Percentiles rank a stretch among this genome's conserved stretches.
phyloP scores from a whole-genome alignment of 768 basidiomycete genomes.

The Sarcodon aspratus region DNA sequence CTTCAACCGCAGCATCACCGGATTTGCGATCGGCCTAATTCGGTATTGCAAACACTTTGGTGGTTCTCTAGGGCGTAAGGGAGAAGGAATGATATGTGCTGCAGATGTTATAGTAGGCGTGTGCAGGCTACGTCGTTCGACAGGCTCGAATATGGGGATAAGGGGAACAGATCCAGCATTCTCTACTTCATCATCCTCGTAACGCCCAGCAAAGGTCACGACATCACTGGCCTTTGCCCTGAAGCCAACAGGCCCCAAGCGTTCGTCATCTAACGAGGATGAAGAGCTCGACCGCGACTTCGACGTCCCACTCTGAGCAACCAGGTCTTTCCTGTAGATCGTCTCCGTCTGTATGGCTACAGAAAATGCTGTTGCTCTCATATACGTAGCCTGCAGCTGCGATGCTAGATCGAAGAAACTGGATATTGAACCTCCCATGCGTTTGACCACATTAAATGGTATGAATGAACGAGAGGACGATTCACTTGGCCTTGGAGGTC shows the following conservation, averaged over 20 bases:
- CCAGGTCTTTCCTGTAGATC: constrained; percentile 8
- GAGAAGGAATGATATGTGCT: not conserved
- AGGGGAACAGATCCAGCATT: too few relatives aligned
- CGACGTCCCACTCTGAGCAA: too few relatives aligned
- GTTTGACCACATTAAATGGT: too few relatives aligned
- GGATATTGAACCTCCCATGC: constrained; percentile 16
- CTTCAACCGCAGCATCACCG: constrained; percentile 42
- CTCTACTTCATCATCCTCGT: too few relatives aligned
- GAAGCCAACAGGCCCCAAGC: too few relatives aligned
- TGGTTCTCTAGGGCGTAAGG: not conserved
- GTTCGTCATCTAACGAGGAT: too few relatives aligned
- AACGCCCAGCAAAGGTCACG: not conserved
- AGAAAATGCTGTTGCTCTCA: constrained; percentile 39
- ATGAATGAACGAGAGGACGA: too few relatives aligned
- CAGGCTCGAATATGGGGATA: not conserved
- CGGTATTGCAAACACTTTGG: not conserved
- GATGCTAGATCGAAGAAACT: constrained; percentile 40
- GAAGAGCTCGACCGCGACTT: too few relatives aligned
- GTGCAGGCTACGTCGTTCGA: constrained; percentile 4
- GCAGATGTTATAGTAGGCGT: constrained; percentile 11
- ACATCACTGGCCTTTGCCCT: not conserved
- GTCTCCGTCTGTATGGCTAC: constrained; percentile 11
- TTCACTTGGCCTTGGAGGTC: too few relatives aligned
- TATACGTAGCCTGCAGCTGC: constrained; percentile 47
- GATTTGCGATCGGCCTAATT: constrained; percentile 48